A percentile compares a stretch with the other conserved stretches of the same genome.
These are phyloP conservation scores for Haematococcus sp. DNA, from an alignment of 139 green algal species.

Conservation along the genomic window DNA sequence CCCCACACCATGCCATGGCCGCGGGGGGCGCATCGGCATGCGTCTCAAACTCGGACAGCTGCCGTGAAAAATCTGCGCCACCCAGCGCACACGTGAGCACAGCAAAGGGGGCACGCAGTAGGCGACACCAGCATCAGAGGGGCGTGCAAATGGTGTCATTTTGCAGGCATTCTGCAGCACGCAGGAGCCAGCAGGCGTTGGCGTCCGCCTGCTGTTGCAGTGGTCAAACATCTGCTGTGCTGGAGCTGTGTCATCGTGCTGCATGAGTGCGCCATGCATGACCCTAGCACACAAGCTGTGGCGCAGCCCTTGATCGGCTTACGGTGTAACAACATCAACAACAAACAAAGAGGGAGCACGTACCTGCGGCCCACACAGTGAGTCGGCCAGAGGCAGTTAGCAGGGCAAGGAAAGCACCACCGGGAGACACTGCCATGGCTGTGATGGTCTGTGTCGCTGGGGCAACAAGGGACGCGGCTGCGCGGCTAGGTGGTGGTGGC, in stretches of 20 bases:
- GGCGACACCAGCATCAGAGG: too few relatives aligned
- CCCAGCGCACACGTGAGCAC: neutral
- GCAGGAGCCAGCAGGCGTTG: neutral
- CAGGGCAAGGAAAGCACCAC: conserved; percentile 65
- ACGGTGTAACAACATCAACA: too few relatives aligned
- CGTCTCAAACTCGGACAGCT: conserved; percentile 71
- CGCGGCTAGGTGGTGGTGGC: neutral
- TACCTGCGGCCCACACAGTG: conserved; percentile 42
- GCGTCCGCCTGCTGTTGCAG: neutral
- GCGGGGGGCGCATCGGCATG: conserved; percentile 47
- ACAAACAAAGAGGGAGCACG: neutral
- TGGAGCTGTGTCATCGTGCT: too few relatives aligned
- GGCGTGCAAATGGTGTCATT: too few relatives aligned
- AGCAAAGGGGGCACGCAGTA: too few relatives aligned
- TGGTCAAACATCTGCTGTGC: too few relatives aligned
- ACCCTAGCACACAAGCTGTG: too few relatives aligned
- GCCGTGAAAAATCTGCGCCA: conserved; percentile 58
- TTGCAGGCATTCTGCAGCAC: neutral
- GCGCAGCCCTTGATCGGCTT: too few relatives aligned
- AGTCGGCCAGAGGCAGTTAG: conserved; percentile 52
- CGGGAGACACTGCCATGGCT: conserved; percentile 58
- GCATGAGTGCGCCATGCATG: too few relatives aligned
- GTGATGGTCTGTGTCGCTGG: neutral
- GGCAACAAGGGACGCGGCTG: conserved; percentile 14
- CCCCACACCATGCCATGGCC: conserved; percentile 81